Evolutionary conservation across 805 yeast species (phyloP), one percentile per base, ranked within the genome.

Genomic region (Lipomyces japonicus): DNA sequence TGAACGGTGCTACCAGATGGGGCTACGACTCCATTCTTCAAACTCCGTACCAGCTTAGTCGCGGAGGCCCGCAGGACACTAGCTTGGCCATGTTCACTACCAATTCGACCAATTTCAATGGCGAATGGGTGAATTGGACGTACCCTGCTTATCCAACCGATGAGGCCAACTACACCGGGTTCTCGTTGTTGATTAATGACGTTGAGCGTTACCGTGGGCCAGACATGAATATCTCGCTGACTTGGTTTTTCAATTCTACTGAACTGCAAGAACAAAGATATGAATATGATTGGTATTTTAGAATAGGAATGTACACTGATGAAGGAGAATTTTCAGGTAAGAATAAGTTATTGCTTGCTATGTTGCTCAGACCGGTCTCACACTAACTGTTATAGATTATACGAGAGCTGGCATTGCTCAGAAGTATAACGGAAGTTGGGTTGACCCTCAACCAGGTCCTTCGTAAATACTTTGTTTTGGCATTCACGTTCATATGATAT

Each of bases 1-100:
- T 89, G 4, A 84, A 90, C 21, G 98, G 98, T 0, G 80, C 87
- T 1, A 79, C 95, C 0, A 72, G 95, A 48, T 91, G 98, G 98
- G 97, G 93, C 48, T 81, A 85, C 61, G 97, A 95, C 2, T 81
- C 96, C 12, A 80, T 91, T 49, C 80, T 86, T 1, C 96, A 91
- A 63, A 86, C 96, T 0, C 76, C 76, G 41, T 44, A 41, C 39
- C 47, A 42, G 37, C 56, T 54, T 23, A 50, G 36, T 44, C 58
- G 58, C 31, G 58, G 58, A 6, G 58, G 58, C 3, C 58, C 58
- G 9, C 51, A 51, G 6, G 28, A 51, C 42, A 52, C 58, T 22
- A 57, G 52, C 35, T 52, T 54, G 36, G 58, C 58, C 5, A 44
- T 35, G 26, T 54, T 54, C 50, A 54, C 58, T 4, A 54, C 58